These are phyloP conservation scores for Corchorus capsularis DNA, from an alignment of 345 rosid species.

Conservation along the genomic window DNA sequence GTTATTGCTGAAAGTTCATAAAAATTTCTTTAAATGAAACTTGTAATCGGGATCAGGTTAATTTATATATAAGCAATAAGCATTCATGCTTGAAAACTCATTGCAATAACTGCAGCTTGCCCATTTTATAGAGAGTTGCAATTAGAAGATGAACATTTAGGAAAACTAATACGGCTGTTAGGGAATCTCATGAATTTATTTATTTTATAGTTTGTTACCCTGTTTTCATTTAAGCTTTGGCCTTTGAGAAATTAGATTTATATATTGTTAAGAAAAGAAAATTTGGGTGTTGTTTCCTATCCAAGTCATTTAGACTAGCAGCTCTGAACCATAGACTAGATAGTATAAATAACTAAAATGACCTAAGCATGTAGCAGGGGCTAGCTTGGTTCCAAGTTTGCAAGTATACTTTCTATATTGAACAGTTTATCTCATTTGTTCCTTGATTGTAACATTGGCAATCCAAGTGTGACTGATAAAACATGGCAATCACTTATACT, in stretches of 20 bases:
- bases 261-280: background rate
- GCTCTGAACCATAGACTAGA: background rate
- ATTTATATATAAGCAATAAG: background rate
- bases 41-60: background rate
- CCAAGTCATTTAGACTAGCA: background rate
- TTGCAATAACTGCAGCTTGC: background rate
- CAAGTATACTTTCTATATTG: background rate
- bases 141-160: background rate
- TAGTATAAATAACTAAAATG: background rate
- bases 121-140: background rate
- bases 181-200: background rate
- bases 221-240: background rate
- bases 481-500: slow-evolving; percentile 61
- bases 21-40: background rate
- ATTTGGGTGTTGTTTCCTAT: too few relatives aligned
- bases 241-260: background rate
- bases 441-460: slow-evolving; percentile 24
- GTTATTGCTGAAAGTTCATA: background rate
- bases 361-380: background rate
- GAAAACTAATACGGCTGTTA: background rate
- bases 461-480: slow-evolving; percentile 55
- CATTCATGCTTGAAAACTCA: background rate
- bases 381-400: background rate
- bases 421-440: slow-evolving; percentile 19
- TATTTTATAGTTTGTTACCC: background rate